Base-by-base conservation (phyloP, 2,329 filamentous ascomycete species). In the Neonectria punicea region DNA sequence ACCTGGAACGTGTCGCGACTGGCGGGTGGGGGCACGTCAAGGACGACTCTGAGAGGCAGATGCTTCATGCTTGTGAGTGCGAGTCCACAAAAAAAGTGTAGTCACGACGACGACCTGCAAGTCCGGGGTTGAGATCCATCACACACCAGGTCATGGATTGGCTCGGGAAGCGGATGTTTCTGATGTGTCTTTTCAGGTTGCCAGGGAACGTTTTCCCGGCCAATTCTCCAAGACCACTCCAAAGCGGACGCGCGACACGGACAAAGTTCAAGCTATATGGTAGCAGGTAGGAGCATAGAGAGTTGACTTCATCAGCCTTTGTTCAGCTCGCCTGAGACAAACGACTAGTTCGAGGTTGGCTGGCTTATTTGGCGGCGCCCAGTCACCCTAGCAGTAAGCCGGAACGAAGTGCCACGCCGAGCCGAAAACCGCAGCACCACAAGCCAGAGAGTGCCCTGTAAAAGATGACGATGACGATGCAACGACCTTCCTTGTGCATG, bases 251-350 rank as follows among this genome's bases (percentile, higher is more conserved):
- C 53, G 28, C n/a, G 46, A 30, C 41, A 20, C 14, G 44, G 54
- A 65, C 30, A 67, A 60, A 73, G 69, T 69, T 72, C 67, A 53
- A 62, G 53, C 60, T 63, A 61, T 53, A 61, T 20, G 25, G n/a
- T 34, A 59, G 34, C 41, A 36, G 25, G n/a, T 34, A 59, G 34
- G 36, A 36, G 53, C 41, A 36, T 43, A 28, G 11, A 36, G 34
- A 25, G 51, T 57, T 36, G 61, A 60, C 5, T 25, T 25, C 25
- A 25, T 25, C 25, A 25, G 25, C 25, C 25, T 25, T 25, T 25
- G 25, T 25, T 66, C 63, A 64, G 54, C 46, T 60, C 53, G 36
- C 57, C 49, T 54, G 63, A 68, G 63, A 66, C 63, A 66, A 58
- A 30, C 18, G 44, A 44, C 65, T 60, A 56, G 53, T 16, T 55